phyloP scores from a whole-genome alignment of 2,329 filamentous ascomycete species.

The Aaosphaeria pasadenensis region DNA sequence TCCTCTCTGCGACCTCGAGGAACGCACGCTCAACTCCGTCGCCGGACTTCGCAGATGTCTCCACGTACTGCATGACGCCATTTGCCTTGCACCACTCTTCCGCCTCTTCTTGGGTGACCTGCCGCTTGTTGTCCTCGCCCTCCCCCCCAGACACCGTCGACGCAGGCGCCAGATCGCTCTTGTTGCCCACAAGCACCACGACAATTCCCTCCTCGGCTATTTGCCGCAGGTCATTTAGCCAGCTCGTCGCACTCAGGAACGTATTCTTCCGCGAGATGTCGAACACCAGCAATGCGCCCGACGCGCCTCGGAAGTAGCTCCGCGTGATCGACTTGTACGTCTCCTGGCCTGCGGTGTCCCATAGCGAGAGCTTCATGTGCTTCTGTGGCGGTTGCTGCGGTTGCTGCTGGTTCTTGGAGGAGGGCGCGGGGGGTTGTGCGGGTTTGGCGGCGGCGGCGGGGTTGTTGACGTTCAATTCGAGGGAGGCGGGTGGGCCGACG shows the following conservation, averaged over 20 bases:
- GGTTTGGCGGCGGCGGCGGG: conserved; percentile 25
- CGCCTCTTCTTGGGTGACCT: conserved; percentile 80
- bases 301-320: conserved; percentile 85
- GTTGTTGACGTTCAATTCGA: conserved; percentile 55
- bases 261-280: conserved; percentile 85
- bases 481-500: conserved; percentile 76
- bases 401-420: conserved; percentile 9
- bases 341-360: conserved; percentile 96
- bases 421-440: conserved; percentile 14
- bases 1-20: conserved; percentile 87
- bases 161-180: conserved; percentile 70
- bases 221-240: conserved; percentile 89
- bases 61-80: conserved; percentile 87
- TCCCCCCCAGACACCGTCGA: conserved; percentile 35
- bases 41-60: conserved; percentile 93
- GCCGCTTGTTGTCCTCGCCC: conserved; percentile 60
- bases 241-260: conserved; percentile 84
- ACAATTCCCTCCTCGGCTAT: conserved; percentile 96
- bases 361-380: conserved; percentile 92
- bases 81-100: conserved; percentile 85
- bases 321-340: conserved; percentile 96
- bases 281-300: conserved; percentile 81
- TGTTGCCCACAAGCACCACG: conserved; percentile 93
- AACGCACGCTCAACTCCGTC: conserved; percentile 94
- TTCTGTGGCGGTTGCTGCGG: conserved; percentile 46